These are phyloP conservation scores for Neofusicoccum sp. DNA, from an alignment of 2,329 filamentous ascomycete genomes.

Conservation along the genomic window DNA sequence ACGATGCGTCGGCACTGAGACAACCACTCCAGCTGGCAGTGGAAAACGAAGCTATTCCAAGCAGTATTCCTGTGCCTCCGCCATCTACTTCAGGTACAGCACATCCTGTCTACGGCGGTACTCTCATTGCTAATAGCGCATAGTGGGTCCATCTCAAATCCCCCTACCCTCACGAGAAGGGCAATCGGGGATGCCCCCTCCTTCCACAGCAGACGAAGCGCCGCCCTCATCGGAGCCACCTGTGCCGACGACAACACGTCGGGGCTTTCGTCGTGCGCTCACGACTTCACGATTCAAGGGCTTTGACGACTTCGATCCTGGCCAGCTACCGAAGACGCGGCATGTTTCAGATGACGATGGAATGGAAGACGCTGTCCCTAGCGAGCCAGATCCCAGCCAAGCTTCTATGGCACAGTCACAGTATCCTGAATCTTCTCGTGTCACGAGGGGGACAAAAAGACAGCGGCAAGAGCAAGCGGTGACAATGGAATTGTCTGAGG, in stretches of 20 bases:
- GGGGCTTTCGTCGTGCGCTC: slow-evolving; percentile 26
- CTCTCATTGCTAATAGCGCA: neutral
- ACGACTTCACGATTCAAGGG: slow-evolving; percentile 63
- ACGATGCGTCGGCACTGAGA: slow-evolving; percentile 70
- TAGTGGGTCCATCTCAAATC: neutral
- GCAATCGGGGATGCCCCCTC: neutral
- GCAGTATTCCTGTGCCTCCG: slow-evolving; percentile 23
- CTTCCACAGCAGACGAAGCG: neutral
- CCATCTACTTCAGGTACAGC: slow-evolving; percentile 18
- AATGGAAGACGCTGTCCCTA: slow-evolving; percentile 4
- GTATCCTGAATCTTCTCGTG: neutral
- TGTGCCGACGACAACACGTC: neutral
- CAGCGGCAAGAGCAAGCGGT: neutral
- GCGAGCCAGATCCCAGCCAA: slow-evolving; percentile 29
- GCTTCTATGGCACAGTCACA: neutral
- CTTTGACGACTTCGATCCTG: slow-evolving; percentile 61
- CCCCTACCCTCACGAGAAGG: neutral
- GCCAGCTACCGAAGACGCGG: neutral
- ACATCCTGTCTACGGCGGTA: slow-evolving; percentile 18
- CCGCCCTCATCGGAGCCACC: neutral
- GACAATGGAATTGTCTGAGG: slow-evolving; percentile 36
- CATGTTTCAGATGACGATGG: neutral
- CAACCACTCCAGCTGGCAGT: slow-evolving; percentile 55
- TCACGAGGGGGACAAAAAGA: neutral
- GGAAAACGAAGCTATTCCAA: slow-evolving; percentile 22